Evolutionary conservation across 1,139 yeast species (phyloP).

Genomic region (Lodderomyces theae): DNA sequence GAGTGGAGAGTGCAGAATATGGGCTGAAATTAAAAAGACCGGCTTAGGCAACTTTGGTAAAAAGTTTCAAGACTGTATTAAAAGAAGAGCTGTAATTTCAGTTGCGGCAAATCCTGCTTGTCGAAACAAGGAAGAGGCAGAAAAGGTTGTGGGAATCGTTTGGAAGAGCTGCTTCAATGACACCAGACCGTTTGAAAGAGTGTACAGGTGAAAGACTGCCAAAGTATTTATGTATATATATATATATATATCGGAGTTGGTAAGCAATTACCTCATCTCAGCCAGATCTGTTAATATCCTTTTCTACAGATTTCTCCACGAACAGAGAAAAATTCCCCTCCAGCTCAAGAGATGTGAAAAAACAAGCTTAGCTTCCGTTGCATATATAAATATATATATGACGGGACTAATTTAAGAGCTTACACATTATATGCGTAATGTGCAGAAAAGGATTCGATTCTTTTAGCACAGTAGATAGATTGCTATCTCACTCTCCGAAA

Average conservation of each 20-base stretch:
- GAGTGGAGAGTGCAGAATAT: slow-evolving; percentile 92
- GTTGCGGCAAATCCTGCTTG: slow-evolving; percentile 87
- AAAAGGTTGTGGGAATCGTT: slow-evolving; percentile 74
- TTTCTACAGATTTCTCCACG: no score
- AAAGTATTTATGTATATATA: no score
- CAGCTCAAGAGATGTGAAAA: no score
- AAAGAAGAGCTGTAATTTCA: slow-evolving; percentile 80
- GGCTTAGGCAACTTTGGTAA: slow-evolving; percentile 61
- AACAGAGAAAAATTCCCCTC: no score
- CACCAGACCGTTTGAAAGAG: slow-evolving; percentile 93
- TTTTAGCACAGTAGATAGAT: background rate
- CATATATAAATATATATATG: no score
- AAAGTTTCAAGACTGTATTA: slow-evolving; percentile 90
- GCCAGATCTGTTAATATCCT: no score
- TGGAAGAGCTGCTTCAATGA: slow-evolving; percentile 93
- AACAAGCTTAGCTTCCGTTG: no score
- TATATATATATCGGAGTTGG: background rate
- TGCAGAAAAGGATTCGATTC: no score
- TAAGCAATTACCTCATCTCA: no score
- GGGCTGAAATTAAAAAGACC: slow-evolving; percentile 75
- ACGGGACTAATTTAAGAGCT: no score
- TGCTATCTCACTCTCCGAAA: background rate
- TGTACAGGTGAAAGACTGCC: slow-evolving; percentile 54
- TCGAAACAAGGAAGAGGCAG: slow-evolving; percentile 68
- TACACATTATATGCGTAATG: no score